Base-by-base conservation (phyloP, 176 grass and related monocot genomes). In the Oryza officinalis region DNA sequence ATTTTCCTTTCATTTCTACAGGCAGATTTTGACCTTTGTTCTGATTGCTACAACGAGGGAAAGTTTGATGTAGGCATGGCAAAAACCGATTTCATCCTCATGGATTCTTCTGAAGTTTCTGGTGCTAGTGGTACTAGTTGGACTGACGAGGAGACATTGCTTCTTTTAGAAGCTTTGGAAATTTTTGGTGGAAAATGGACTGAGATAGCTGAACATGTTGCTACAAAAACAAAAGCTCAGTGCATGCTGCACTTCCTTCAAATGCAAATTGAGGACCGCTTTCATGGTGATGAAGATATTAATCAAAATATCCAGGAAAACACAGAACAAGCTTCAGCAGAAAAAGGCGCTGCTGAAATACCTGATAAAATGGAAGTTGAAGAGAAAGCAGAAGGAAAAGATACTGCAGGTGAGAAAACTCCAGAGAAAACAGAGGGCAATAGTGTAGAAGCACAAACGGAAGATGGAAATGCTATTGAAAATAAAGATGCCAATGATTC, bases 21-120 rank as follows among this genome's bases (percentile, higher is more conserved):
- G 97, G 97, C 97, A 83, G 97, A 99, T 96, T 99, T 96, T 89
- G 97, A 99, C 76, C 78, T 99, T 49, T 99, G 97, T 80, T 89
- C 88, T 80, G 92, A 94, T 71, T 99, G 97, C 85, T 99, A 94
- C 85, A 92, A 94, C 2, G 87, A 94, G 80, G 88, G 79, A 74
- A 99, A 99, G 84, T 96, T 99, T 28, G 93, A 86, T 71, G 25
- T 81, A 54, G 91, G 97, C 83, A 99, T 99, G 97, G 78, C 91
- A 86, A 92, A 84, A 82, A 85, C 91, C 11, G 97, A 99, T 87
- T 99, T 99, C 79, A 99, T 99, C 74, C 91, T 99, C 52, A 99
- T 99, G 97, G 97, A 96, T 74, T 93, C 97, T 70, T 84, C 87
- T 69, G 97, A 92, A 81, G 80, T 83, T 86, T 72, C 96, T 87